Base-by-base conservation (phyloP, 2,329 filamentous ascomycete species). In the Madurella fahalii region DNA sequence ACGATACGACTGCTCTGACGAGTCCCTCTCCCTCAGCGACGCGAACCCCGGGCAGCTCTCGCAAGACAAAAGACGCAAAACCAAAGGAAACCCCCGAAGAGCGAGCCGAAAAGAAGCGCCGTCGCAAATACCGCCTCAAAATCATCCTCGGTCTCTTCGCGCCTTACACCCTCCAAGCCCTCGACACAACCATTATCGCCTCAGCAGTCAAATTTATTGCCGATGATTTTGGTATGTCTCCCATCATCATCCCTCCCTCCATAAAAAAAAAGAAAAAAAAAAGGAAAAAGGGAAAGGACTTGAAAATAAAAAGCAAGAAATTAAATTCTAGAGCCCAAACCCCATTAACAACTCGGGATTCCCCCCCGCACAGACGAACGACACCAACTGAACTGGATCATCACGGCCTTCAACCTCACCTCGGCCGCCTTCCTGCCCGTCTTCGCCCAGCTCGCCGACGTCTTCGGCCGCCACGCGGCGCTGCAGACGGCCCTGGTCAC, bases 391-490 rank as follows among this genome's bases (percentile, higher is more conserved):
- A 87, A 85, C 63, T 87, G 84, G 83, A 85, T 89, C 63, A 80
- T 87, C 16, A 84, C 85, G 0, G 75, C 83, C 7, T 89, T 87
- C 68, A 87, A 84, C 50, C 72, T 89, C n/a, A 85, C 83, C 0
- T 81, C 82, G 0, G 84, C 85, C 1, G 79, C 84, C 1, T 87
- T 87, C 59, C 83, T 87, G 9, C 84, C 84, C 3, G 78, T 81
- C 50, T 87, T 83, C 70, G 82, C 80, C 1, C 84, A 87, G 61
- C 74, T 84, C 43, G 78, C 82, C 15, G 82, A 88, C 59, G 76
- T 87, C 30, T 86, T 85, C 60, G 85, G 85, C 15, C 77, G 85
- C 2, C 80, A 86, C 63, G 71, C 70, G 5, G 73, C 79, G 5
- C 71, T 89, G 8, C 82, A 86, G 47, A 70, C 76, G 9, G 74